Evolutionary conservation across 169 alveolate species (phyloP).

Genomic region (Neospora caninum): DNA sequence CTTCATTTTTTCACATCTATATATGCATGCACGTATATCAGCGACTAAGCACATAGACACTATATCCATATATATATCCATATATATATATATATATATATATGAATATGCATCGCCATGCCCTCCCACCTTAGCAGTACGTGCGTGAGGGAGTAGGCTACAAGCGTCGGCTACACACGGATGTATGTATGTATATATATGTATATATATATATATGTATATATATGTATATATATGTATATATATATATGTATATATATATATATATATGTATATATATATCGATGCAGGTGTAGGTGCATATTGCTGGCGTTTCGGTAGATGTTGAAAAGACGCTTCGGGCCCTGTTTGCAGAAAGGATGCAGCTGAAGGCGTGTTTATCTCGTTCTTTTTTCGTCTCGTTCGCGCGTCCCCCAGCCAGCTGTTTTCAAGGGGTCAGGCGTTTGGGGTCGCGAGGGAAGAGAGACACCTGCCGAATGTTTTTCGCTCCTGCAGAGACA

Average conservation of each 20-base stretch:
- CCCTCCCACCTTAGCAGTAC: too few relatives aligned
- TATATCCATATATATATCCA: background rate
- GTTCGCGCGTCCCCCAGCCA: background rate
- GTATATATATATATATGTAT: background rate
- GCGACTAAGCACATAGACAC: background rate
- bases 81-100: background rate
- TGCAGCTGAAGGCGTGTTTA: too few relatives aligned
- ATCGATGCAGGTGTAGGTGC: background rate
- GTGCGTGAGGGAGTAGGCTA: too few relatives aligned
- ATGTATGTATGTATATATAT: background rate
- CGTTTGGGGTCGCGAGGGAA: conserved; percentile 99
- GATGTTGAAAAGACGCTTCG: too few relatives aligned
- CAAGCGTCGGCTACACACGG: background rate
- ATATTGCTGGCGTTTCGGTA: too few relatives aligned
- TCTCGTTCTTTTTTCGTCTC: background rate
- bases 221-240: background rate
- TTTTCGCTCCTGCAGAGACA: conserved; percentile 89
- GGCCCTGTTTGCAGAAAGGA: too few relatives aligned
- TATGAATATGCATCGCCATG: background rate
- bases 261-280: background rate
- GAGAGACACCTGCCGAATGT: conserved; percentile 96
- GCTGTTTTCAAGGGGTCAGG: conserved; percentile 89
- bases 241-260: background rate
- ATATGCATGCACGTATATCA: background rate
- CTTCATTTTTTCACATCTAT: too few relatives aligned